Evolutionary conservation across 2,329 filamentous ascomycete species (phyloP), one percentile per base, ranked within the genome.

Genomic region (Fusarium palustre): DNA sequence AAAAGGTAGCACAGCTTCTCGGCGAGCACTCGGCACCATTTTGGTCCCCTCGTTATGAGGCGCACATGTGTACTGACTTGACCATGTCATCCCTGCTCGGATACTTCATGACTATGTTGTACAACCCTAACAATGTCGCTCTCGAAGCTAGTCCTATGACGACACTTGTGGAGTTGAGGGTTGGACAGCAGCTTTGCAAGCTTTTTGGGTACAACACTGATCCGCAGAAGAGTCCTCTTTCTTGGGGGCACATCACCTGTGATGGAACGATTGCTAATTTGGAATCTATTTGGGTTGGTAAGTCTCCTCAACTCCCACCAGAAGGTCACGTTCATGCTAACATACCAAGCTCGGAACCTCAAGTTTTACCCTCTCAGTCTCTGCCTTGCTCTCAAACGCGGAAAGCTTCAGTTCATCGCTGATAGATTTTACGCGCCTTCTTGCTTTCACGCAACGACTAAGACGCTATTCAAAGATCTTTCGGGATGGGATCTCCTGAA

Each of bases 61-160:
- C 76, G 6, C 83, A 85, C 57, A 85, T 85, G 83, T 79, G 75
- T 50, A 80, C 78, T 22, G 79, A 84, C 58, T 49, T 83, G 70
- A 79, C 74, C 47, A 83, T 83, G 79, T 74, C 82, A 0, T 76
- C 79, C 2, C 54, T 84, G 4, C 74, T 84, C 5, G 82, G 82
- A 1, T 84, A 84, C 67, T 81, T 84, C 30, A 82, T 82, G 76
- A 82, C 82, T 0, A 85, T 85, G 82, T 34, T 85, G 25, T 85
- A 84, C 60, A 84, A 85, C 48, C 82, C 83, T 0, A 85, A 85
- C 74, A 85, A 85, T 36, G 80, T 85, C 2, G 76, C 82, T 2
- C 68, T 83, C 0, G 83, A 85, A 60, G 82, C 79, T 2, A 84
- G 81, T 42, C 83, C 83, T 1, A 66, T 84, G 15, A 80, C 81